Evolutionary conservation across 163 green algal genomes (phyloP).

Genomic region (Smithsoniella earleae): DNA sequence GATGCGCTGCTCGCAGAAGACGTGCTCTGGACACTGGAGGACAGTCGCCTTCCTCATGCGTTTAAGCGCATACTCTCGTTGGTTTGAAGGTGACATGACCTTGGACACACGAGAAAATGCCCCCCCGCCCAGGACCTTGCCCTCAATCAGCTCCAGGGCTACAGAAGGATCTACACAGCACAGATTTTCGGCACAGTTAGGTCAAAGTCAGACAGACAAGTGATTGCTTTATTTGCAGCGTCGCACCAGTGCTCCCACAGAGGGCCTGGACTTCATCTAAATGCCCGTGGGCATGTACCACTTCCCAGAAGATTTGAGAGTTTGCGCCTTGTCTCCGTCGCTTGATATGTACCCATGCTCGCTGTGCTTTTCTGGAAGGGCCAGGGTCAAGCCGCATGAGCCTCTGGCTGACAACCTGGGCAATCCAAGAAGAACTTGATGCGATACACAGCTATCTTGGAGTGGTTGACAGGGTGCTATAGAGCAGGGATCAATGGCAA

Average conservation of each 20-base stretch:
- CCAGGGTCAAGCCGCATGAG: constrained; percentile 52
- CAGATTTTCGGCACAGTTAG: not conserved
- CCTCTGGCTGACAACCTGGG: constrained; percentile 44
- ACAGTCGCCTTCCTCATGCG: constrained; percentile 87
- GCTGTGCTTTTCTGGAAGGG: too few species aligned
- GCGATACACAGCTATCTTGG: not conserved
- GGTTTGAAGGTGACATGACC: constrained; percentile 41
- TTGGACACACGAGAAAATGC: constrained; percentile 80
- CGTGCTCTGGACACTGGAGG: constrained; percentile 86
- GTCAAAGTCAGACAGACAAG: not conserved
- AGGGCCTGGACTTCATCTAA: constrained; percentile 83
- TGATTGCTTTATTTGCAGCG: not conserved
- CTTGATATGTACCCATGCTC: constrained; percentile 73
- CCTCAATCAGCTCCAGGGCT: constrained; percentile 64
- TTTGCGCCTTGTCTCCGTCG: constrained; percentile 51
- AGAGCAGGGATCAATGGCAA: not conserved
- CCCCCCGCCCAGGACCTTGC: constrained; percentile 70
- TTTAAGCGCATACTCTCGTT: constrained; percentile 77
- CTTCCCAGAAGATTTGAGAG: constrained; percentile 64
- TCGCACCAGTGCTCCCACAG: not conserved
- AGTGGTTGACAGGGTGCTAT: not conserved
- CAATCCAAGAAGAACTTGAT: not conserved
- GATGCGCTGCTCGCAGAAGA: constrained; percentile 90
- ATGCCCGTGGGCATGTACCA: constrained; percentile 72
- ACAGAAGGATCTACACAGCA: not conserved